Conservation (phyloP, 176 grass and related monocot species). For the Cymbopogon citratus region DNA sequence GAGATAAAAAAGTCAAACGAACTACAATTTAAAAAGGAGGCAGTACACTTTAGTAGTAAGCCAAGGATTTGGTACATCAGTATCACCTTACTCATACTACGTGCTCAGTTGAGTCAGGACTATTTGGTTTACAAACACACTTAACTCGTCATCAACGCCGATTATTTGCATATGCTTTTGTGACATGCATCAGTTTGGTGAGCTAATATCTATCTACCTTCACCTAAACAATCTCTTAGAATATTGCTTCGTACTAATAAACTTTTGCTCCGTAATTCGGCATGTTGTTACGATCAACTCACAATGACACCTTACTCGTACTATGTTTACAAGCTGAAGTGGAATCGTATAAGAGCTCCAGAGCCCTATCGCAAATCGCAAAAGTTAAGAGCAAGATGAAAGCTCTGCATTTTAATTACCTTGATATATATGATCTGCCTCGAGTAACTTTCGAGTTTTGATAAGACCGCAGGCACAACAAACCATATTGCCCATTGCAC, state of each 20-base stretch:
- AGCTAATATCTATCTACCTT: slow-evolving; percentile 13
- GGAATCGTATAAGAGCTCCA: too few species aligned
- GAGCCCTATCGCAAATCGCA: not conserved
- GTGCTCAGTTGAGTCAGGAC: not conserved
- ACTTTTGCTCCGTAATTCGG: not conserved
- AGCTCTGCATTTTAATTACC: not conserved
- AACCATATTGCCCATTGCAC: too few species aligned
- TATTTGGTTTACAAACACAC: not conserved
- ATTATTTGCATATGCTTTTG: not conserved
- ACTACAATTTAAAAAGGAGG: too few species aligned
- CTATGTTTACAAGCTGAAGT: too few species aligned
- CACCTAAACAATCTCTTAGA: not conserved
- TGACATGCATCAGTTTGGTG: slow-evolving; percentile 1
- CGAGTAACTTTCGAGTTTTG: too few species aligned
- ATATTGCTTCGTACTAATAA: not conserved
- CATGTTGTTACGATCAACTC: not conserved
- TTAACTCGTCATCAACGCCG: not conserved
- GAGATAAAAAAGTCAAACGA: too few species aligned
- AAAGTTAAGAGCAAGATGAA: not conserved
- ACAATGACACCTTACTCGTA: not conserved
- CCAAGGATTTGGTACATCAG: not conserved
- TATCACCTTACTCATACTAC: not conserved
- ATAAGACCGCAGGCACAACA: too few species aligned
- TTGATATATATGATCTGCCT: too few species aligned
- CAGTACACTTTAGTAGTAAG: not conserved